phyloP scores from a whole-genome alignment of 192 early-diverging fungal genomes.

The Mortierella claussenii region DNA sequence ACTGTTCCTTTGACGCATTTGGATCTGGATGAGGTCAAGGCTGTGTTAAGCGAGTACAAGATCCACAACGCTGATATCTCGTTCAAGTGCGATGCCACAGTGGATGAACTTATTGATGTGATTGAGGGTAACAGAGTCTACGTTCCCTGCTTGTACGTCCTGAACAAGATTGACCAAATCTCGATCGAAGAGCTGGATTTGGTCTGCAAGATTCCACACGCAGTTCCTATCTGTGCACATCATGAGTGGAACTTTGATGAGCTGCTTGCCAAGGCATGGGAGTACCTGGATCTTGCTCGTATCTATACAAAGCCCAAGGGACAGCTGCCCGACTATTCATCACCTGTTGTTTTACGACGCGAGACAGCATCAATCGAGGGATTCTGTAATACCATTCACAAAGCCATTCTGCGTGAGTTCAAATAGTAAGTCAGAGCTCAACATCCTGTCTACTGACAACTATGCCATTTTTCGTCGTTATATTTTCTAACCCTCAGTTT shows the following conservation, averaged over 20 bases:
- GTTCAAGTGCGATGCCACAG: slow-evolving; percentile 93
- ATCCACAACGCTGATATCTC: slow-evolving; percentile 97
- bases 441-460: not conserved
- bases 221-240: slow-evolving; percentile 82
- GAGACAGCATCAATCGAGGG: slow-evolving; percentile 80
- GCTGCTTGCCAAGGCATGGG: slow-evolving; percentile 86
- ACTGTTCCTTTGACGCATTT: slow-evolving; percentile 91
- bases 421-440: slow-evolving; percentile 78
- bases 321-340: slow-evolving; percentile 92
- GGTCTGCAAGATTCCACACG: slow-evolving; percentile 97
- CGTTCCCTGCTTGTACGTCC: slow-evolving; percentile 94
- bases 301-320: slow-evolving; percentile 93
- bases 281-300: slow-evolving; percentile 54
- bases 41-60: slow-evolving; percentile 93
- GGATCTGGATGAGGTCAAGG: slow-evolving; percentile 91
- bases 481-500: not conserved
- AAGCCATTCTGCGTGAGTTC: slow-evolving; percentile 91
- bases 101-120: slow-evolving; percentile 97
- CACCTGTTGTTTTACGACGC: slow-evolving; percentile 89
- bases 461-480: not conserved
- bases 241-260: slow-evolving; percentile 99
- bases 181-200: slow-evolving; percentile 96
- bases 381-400: slow-evolving; percentile 98
- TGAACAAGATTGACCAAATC: slow-evolving; percentile 99
- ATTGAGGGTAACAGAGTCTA: slow-evolving; percentile 97